These are phyloP conservation scores for Apiotrichum porosum DNA, from an alignment of 1,284 basidiomycete species.

Conservation along the genomic window DNA sequence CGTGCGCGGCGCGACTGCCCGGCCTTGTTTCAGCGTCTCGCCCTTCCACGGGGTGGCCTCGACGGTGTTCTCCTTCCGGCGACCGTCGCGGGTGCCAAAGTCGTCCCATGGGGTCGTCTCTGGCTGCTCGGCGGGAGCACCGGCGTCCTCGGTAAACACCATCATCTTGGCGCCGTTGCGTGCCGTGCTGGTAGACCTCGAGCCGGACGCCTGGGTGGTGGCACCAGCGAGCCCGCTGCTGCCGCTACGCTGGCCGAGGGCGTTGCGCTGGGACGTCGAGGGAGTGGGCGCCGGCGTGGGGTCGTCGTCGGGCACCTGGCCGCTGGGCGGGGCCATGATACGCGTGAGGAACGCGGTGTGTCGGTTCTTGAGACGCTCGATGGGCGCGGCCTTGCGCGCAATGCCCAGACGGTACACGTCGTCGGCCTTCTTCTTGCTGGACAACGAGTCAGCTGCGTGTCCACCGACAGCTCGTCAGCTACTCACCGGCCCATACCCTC, in stretches of 20 bases:
- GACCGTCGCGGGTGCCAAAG: constrained; percentile 51
- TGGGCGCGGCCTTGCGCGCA: constrained; percentile 69
- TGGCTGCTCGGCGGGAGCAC: constrained; percentile 11
- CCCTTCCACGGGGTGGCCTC: constrained; percentile 52
- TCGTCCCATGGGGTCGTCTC: constrained; percentile 49
- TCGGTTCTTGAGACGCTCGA: constrained; percentile 76
- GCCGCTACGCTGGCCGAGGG: constrained; percentile 25
- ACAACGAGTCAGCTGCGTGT: background rate
- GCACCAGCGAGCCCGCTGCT: background rate
- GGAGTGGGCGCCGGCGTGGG: constrained; percentile 4
- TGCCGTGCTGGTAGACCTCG: constrained; percentile 12
- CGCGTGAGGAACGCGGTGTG: constrained; percentile 81
- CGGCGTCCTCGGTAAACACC: constrained; percentile 46
- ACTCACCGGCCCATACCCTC: constrained; percentile 70
- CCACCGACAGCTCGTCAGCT: background rate
- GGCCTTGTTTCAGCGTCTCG: constrained; percentile 49
- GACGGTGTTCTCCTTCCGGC: constrained; percentile 52
- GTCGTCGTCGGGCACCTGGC: constrained; percentile 37
- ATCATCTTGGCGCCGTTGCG: constrained; percentile 49
- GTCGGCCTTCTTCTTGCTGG: constrained; percentile 71
- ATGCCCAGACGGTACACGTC: constrained; percentile 79
- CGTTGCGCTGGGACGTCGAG: constrained; percentile 1
- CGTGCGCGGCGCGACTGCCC: constrained; percentile 42
- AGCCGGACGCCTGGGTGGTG: background rate
- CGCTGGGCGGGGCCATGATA: constrained; percentile 49